Conservation (phyloP, 2,329 filamentous ascomycete species). For the Diaporthe australafricana region DNA sequence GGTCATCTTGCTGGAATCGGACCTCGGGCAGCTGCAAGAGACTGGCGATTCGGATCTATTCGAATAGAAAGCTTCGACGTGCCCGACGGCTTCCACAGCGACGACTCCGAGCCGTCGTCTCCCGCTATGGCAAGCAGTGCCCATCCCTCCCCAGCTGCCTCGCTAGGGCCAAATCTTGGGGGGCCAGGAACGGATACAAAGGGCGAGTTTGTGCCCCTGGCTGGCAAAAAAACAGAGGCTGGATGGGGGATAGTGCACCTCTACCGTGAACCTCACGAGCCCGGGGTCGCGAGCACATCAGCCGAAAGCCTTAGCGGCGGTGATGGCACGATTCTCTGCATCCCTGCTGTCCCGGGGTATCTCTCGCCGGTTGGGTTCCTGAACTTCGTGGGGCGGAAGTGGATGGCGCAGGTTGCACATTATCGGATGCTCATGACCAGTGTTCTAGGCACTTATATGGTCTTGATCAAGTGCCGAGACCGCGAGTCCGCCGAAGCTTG, state of each 20-base stretch:
- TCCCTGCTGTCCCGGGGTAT: slow-evolving; percentile 94
- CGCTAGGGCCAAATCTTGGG: slow-evolving; percentile 65
- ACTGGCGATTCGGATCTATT: slow-evolving; percentile 87
- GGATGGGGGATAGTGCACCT: slow-evolving; percentile 96
- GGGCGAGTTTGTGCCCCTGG: slow-evolving; percentile 79
- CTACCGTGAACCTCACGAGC: slow-evolving; percentile 86
- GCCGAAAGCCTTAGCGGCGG: slow-evolving; percentile 45
- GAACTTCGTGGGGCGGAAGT: slow-evolving; percentile 90
- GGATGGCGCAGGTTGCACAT: slow-evolving; percentile 87
- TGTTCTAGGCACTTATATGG: slow-evolving; percentile 91
- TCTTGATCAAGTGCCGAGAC: slow-evolving; percentile 91
- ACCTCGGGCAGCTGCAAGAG: slow-evolving; percentile 64
- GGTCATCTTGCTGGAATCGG: slow-evolving; percentile 57
- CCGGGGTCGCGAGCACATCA: slow-evolving; percentile 41
- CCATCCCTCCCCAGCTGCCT: slow-evolving; percentile 45
- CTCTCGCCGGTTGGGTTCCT: slow-evolving; percentile 91
- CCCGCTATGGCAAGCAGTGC: slow-evolving; percentile 38
- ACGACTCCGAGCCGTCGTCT: slow-evolving; percentile 38
- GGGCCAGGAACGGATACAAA: slow-evolving; percentile 82
- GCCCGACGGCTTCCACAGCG: slow-evolving; percentile 50
- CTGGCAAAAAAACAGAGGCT: slow-evolving; percentile 78
- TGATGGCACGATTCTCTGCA: slow-evolving; percentile 81
- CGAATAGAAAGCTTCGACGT: slow-evolving; percentile 86
- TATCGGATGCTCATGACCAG: slow-evolving; percentile 95
- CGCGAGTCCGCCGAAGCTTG: slow-evolving; percentile 80